Evolutionary conservation across 345 rosid species (phyloP).

Genomic region (Ricinus communis): DNA sequence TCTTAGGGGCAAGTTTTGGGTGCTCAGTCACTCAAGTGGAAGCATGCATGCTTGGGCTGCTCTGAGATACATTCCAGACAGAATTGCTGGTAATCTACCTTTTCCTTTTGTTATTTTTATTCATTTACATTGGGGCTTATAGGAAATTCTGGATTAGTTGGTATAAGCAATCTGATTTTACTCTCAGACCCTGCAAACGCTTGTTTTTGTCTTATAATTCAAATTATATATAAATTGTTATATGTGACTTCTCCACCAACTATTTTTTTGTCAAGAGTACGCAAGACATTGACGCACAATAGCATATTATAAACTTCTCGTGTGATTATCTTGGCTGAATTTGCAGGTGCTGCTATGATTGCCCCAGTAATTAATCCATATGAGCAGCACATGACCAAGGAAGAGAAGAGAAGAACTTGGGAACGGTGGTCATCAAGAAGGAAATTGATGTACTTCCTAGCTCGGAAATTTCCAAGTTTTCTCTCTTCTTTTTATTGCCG

Average conservation of each 20-base stretch:
- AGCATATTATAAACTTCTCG: neutral
- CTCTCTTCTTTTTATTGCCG: conserved; percentile 59
- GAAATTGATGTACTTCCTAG: conserved; percentile 64
- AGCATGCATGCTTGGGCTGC: conserved; percentile 95
- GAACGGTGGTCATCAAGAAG: conserved; percentile 55
- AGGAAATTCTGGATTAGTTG: no score
- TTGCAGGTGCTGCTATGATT: conserved; percentile 78
- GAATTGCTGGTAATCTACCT: conserved; percentile 65
- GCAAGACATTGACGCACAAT: neutral
- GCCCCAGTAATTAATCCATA: conserved; percentile 81
- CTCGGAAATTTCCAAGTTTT: conserved; percentile 62
- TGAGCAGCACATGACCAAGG: conserved; percentile 74
- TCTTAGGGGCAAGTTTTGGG: conserved; percentile 73
- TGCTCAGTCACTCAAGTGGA: conserved; percentile 78
- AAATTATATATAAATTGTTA: neutral
- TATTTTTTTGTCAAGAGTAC: neutral
- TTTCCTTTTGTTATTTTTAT: neutral
- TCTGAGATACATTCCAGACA: conserved; percentile 70
- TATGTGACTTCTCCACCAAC: neutral
- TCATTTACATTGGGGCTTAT: no score
- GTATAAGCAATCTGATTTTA: no score
- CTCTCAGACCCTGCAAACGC: neutral
- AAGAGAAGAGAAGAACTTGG: conserved; percentile 75
- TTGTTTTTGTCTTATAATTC: neutral
- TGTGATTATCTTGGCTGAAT: conserved; percentile 15